Conservation (phyloP, 208 protist genomes). For the Wallacemonas rigidus region DNA sequence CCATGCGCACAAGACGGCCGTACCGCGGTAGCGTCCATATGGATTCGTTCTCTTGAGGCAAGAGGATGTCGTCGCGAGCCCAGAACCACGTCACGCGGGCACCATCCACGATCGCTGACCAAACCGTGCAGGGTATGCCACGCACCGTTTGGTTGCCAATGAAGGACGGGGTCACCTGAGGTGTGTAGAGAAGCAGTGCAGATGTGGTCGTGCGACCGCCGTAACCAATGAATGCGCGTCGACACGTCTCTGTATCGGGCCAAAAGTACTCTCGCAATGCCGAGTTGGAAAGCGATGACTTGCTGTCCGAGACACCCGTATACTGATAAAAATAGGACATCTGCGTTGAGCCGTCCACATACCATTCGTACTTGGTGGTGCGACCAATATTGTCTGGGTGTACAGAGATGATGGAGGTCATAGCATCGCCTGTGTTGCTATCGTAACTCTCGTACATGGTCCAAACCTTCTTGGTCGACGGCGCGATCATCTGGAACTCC, state of each 20-base stretch:
- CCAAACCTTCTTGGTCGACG: constrained; percentile 25
- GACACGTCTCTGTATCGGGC: constrained; percentile 34
- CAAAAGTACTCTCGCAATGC: constrained; percentile 42
- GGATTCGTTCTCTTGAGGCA: not conserved
- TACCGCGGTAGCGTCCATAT: not conserved
- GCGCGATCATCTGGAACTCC: constrained; percentile 42
- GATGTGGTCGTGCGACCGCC: constrained; percentile 6
- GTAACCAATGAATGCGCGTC: constrained; percentile 30
- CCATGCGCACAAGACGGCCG: constrained; percentile 39
- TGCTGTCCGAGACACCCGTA: constrained; percentile 17
- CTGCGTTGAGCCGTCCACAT: constrained; percentile 24
- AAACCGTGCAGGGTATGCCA: constrained; percentile 43
- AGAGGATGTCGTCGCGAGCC: constrained; percentile 14
- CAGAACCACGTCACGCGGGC: constrained; percentile 47
- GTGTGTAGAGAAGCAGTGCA: constrained; percentile 26
- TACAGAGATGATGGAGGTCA: constrained; percentile 20
- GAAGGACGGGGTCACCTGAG: constrained; percentile 26
- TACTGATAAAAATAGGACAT: constrained; percentile 29
- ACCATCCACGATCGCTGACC: constrained; percentile 29
- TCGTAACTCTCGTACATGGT: constrained; percentile 31
- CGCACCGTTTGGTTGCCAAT: constrained; percentile 48
- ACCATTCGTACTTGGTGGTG: constrained; percentile 42
- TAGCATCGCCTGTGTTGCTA: not conserved
- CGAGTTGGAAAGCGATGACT: constrained; percentile 15
- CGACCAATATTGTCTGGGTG: constrained; percentile 31